Conservation (phyloP, 352 stramenopile genomes). For the Pythium aquatile region DNA sequence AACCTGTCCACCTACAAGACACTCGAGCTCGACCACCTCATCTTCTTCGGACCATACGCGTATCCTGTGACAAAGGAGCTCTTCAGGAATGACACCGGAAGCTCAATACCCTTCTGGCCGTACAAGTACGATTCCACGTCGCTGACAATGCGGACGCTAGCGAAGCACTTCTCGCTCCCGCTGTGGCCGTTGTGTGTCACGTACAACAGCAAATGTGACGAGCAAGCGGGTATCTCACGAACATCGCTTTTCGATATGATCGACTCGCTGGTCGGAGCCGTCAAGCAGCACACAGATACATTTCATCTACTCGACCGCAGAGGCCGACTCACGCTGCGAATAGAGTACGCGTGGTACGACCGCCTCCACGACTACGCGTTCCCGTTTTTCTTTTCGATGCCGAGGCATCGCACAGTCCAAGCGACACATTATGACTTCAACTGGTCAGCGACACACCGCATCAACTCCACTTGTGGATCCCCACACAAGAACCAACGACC, state of each 20-base stretch:
- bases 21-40: conserved; percentile 9
- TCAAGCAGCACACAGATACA: not conserved
- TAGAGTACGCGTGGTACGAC: conserved; percentile 34
- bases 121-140: conserved; percentile 25
- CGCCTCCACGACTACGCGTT: conserved; percentile 44
- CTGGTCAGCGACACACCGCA: not conserved
- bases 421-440: conserved; percentile 1
- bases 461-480: not conserved
- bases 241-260: not conserved
- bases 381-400: conserved; percentile 31
- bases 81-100: not conserved
- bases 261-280: conserved; percentile 17
- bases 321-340: conserved; percentile 5
- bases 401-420: conserved; percentile 32
- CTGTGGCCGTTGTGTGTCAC: conserved; percentile 13
- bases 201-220: conserved; percentile 3
- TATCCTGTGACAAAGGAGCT: conserved; percentile 2
- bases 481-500: not conserved
- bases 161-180: not conserved
- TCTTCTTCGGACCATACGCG: conserved; percentile 16
- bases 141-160: conserved; percentile 3
- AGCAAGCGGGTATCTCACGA: not conserved
- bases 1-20: not conserved
- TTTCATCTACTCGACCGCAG: not conserved
- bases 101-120: not conserved